Percentiles rank a stretch among this genome's conserved stretches.
These are phyloP conservation scores for Calocybe indica DNA, from an alignment of 768 basidiomycete genomes.

Conservation along the genomic window DNA sequence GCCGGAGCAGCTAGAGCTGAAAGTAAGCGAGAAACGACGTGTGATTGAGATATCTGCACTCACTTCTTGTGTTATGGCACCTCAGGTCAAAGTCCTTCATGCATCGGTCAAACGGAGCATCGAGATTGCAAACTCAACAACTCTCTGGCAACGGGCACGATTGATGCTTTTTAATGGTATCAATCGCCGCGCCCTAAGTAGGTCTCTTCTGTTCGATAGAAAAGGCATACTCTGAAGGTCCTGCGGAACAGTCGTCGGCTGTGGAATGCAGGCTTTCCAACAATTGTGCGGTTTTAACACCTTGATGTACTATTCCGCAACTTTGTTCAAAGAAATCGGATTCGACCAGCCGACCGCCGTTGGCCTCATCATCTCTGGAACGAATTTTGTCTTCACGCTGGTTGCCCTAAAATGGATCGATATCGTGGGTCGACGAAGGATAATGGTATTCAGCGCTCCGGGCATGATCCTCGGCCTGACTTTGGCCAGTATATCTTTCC, in stretches of 20 bases:
- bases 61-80: not conserved
- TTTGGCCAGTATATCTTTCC: conserved; percentile 60
- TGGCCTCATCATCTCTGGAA: conserved; percentile 71
- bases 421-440: conserved; percentile 59
- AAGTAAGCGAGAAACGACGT: conserved; percentile 28
- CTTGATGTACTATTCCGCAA: conserved; percentile 70
- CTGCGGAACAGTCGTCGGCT: conserved; percentile 51
- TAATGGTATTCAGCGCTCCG: conserved; percentile 66
- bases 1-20: conserved; percentile 58
- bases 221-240: not conserved
- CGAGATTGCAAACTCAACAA: conserved; percentile 55
- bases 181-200: conserved; percentile 68
- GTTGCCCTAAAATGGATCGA: conserved; percentile 74
- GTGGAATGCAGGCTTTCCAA: conserved; percentile 80
- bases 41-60: not conserved
- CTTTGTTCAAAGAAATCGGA: conserved; percentile 74
- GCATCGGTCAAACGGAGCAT: conserved; percentile 57
- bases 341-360: conserved; percentile 81
- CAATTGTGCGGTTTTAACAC: conserved; percentile 86
- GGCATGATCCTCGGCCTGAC: conserved; percentile 67
- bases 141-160: conserved; percentile 46
- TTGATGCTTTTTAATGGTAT: conserved; percentile 51
- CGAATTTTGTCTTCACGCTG: conserved; percentile 75
- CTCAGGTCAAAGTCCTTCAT: conserved; percentile 51
- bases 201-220: conserved; percentile 14